Percentiles rank a stretch among this genome's conserved stretches.
These are phyloP conservation scores for Blumeria graminis DNA, from an alignment of 2,329 filamentous ascomycete genomes.

Conservation along the genomic window DNA sequence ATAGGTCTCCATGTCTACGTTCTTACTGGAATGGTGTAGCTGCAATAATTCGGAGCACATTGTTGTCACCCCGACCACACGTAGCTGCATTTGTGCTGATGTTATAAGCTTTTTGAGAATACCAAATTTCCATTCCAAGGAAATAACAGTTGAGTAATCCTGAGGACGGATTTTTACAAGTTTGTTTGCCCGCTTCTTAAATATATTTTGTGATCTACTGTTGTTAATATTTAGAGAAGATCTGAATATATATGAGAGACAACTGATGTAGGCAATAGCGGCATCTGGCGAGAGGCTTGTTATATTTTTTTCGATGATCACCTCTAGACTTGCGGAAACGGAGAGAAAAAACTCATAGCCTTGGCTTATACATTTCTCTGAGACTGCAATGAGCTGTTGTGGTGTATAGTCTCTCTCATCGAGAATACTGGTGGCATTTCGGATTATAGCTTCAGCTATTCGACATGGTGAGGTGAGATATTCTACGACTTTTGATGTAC, in stretches of 20 bases:
- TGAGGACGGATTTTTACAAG: constrained; percentile 14
- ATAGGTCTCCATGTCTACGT: constrained; percentile 16
- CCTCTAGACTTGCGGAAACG: constrained; percentile 20
- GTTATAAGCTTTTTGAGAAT: constrained; percentile 48
- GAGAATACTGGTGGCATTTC: constrained; percentile 5
- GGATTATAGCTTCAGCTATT: constrained; percentile 8
- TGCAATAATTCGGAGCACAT: constrained; percentile 48
- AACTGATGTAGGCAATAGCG: constrained; percentile 18
- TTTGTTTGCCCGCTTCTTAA: constrained; percentile 12
- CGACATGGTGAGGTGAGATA: constrained; percentile 11
- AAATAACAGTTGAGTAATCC: constrained; percentile 24
- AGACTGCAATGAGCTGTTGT: constrained; percentile 4
- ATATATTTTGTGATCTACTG: constrained; percentile 5
- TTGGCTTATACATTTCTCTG: constrained; percentile 16
- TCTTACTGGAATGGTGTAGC: constrained; percentile 33
- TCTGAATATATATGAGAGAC: constrained; percentile 21
- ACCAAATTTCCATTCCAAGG: constrained; percentile 43
- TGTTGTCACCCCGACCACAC: constrained; percentile 50
- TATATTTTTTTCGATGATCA: constrained; percentile 29
- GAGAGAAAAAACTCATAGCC: constrained; percentile 22
- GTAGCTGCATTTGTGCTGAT: constrained; percentile 75
- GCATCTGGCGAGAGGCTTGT: constrained; percentile 25
- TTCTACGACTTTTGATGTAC: constrained; percentile 21
- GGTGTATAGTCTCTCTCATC: constrained; percentile 5
- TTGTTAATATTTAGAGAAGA: constrained; percentile 15